Conservation (phyloP, 345 rosid species). For the Carallia pectinifolia region DNA sequence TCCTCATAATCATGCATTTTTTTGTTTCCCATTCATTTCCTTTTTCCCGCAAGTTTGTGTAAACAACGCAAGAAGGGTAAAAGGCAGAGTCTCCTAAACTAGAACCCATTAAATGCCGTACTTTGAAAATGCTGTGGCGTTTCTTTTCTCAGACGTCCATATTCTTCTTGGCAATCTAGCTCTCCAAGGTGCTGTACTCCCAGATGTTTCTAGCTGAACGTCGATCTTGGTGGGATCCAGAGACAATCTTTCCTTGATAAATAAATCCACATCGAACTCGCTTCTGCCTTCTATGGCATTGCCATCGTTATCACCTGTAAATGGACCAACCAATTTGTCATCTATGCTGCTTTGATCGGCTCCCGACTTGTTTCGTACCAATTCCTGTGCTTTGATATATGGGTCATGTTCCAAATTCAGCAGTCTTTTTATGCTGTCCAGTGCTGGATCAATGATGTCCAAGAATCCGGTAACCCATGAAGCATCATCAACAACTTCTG, state of each 20-base stretch:
- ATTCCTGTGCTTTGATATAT: conserved; percentile 29
- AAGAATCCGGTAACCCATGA: conserved; percentile 87
- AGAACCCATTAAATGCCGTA: conserved; percentile 1
- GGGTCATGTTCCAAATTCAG: conserved; percentile 63
- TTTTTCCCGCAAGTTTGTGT: too few relatives aligned
- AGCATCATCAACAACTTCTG: conserved; percentile 88
- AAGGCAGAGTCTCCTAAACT: too few relatives aligned
- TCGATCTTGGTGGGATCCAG: conserved; percentile 62
- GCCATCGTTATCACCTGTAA: conserved; percentile 24
- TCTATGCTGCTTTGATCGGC: conserved; percentile 21
- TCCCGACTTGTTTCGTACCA: conserved; percentile 26
- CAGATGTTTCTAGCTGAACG: conserved; percentile 38
- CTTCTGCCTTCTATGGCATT: conserved; percentile 34
- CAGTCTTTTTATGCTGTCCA: conserved; percentile 81
- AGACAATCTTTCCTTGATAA: conserved; percentile 48
- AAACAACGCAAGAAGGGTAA: too few relatives aligned
- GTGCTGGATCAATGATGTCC: conserved; percentile 84
- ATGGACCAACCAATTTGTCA: conserved; percentile 18
- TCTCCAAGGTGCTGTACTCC: conserved; percentile 21
- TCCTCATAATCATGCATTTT: too few relatives aligned
- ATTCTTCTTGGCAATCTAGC: conserved; percentile 36
- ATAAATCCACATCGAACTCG: conserved; percentile 61
- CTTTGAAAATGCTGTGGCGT: conserved; percentile 8
- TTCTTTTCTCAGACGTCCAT: conserved; percentile 35
- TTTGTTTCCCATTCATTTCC: too few relatives aligned